These are phyloP conservation scores for Conidiobolus coronatus DNA, from an alignment of 371 early-diverging fungal species.

Conservation along the genomic window DNA sequence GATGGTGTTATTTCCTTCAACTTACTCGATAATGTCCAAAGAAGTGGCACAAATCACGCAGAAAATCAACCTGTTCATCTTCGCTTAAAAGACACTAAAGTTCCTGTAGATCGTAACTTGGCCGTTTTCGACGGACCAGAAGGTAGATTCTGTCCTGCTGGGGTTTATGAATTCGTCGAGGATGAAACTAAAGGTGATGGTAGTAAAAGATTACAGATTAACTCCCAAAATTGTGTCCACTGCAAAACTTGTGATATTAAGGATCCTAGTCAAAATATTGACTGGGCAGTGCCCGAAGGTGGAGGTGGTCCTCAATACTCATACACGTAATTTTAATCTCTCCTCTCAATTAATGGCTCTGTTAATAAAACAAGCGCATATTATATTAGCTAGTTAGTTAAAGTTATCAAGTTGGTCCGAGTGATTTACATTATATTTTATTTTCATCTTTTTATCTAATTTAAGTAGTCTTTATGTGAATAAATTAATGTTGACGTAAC, in stretches of 20 bases:
- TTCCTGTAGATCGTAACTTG: slow-evolving; percentile 64
- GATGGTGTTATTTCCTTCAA: slow-evolving; percentile 90
- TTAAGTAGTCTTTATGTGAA: too few relatives aligned
- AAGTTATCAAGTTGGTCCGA: too few relatives aligned
- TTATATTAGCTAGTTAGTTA: too few relatives aligned
- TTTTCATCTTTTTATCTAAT: too few relatives aligned
- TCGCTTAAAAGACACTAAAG: slow-evolving; percentile 36
- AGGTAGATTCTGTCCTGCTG: slow-evolving; percentile 91
- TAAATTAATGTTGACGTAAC: too few relatives aligned
- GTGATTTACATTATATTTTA: too few relatives aligned
- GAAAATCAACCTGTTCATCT: slow-evolving; percentile 93
- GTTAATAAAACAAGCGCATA: too few relatives aligned
- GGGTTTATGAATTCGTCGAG: slow-evolving; percentile 95
- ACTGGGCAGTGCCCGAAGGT: slow-evolving; percentile 97
- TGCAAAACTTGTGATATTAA: slow-evolving; percentile 99
- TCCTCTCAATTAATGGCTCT: background rate
- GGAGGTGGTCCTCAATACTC: slow-evolving; percentile 65
- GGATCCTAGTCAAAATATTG: slow-evolving; percentile 94
- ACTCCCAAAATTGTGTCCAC: slow-evolving; percentile 94
- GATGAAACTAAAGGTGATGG: slow-evolving; percentile 59
- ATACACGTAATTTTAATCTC: slow-evolving; percentile 6
- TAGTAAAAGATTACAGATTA: slow-evolving; percentile 86
- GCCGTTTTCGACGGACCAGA: slow-evolving; percentile 90
- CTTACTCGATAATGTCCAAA: slow-evolving; percentile 71
- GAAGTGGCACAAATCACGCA: slow-evolving; percentile 87